Percentiles rank a stretch among this genome's conserved stretches.
phyloP scores from a whole-genome alignment of 257 asterid species.

The Penstemon eatonii region DNA sequence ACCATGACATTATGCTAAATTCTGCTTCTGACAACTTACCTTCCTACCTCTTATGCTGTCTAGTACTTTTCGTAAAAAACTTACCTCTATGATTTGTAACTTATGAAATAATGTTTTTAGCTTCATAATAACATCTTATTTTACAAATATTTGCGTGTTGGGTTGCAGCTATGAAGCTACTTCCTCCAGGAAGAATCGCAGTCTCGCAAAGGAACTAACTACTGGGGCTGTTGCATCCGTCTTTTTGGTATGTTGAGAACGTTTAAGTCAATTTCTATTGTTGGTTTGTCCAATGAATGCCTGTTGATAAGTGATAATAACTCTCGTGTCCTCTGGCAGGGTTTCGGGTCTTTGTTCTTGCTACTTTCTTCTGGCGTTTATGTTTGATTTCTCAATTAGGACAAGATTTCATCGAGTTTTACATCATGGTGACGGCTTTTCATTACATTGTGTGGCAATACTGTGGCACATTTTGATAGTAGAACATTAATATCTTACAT shows the following conservation, averaged over 20 bases:
- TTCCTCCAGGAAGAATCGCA: conserved; percentile 74
- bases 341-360: conserved; percentile 89
- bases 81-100: too few relatives aligned
- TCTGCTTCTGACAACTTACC: too few relatives aligned
- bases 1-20: too few relatives aligned
- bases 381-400: conserved; percentile 45
- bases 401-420: too few relatives aligned
- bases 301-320: conserved; percentile 8
- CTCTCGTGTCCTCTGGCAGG: conserved; percentile 47
- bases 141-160: not conserved
- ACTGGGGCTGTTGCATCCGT: conserved; percentile 83
- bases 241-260: conserved; percentile 57
- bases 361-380: conserved; percentile 85
- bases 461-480: too few relatives aligned
- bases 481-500: too few relatives aligned
- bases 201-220: conserved; percentile 72
- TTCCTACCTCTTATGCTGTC: too few relatives aligned
- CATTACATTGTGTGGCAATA: too few relatives aligned
- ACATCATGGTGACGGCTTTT: too few relatives aligned
- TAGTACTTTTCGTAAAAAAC: too few relatives aligned
- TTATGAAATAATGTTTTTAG: too few relatives aligned
- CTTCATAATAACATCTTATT: not conserved
- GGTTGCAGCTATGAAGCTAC: conserved; percentile 87
- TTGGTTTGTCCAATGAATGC: not conserved
- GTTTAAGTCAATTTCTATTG: not conserved